Base-by-base conservation (phyloP, 495 filamentous ascomycete species). In the Annulohypoxylon nitens region DNA sequence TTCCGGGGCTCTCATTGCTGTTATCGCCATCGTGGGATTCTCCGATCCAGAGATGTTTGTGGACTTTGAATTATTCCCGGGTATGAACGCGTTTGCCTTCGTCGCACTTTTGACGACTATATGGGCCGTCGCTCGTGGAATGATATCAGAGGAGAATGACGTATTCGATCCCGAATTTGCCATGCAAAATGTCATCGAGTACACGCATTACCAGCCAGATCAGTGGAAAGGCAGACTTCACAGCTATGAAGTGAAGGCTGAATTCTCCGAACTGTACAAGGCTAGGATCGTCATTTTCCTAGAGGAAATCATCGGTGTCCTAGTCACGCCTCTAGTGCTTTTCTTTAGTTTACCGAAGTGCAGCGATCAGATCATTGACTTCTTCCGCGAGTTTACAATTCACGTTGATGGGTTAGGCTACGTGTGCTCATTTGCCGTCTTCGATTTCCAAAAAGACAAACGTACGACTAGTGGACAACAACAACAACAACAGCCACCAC, bases 381-480 rank as follows among this genome's bases (percentile, higher is more conserved):
- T 99, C 82, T 98, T 99, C 82, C 89, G 96, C 14, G 96, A 99
- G 78, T 98, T 97, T 76, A 97, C 96, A 1, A 89, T 99, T 18
- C 95, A 98, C 75, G 94, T 99, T 10, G 97, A 99, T 82, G 96
- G 96, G 0, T 86, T 99, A 64, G 96, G 96, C 39, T 93, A 97
- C 76, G 93, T 98, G 18, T 99, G 96, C 79, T 97, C 93, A 12
- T 98, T 97, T 81, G 96, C 95, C 18, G 93, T 97, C n/a, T 99
- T 99, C 73, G 93, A 97, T 71, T 99, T 98, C 84, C 93, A 97
- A 79, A 95, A 92, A 75, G 92, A 90, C 26, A 83, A 87, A 16
- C 90, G 90, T 64, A 89, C 85, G 60, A 83, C 83, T 25, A 81
- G 83, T 9, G 16, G 43, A 9, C 43, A 47, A 20, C 43, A 47